Conservation (phyloP, 352 stramenopile species). For the Sclerospora graminicola region DNA sequence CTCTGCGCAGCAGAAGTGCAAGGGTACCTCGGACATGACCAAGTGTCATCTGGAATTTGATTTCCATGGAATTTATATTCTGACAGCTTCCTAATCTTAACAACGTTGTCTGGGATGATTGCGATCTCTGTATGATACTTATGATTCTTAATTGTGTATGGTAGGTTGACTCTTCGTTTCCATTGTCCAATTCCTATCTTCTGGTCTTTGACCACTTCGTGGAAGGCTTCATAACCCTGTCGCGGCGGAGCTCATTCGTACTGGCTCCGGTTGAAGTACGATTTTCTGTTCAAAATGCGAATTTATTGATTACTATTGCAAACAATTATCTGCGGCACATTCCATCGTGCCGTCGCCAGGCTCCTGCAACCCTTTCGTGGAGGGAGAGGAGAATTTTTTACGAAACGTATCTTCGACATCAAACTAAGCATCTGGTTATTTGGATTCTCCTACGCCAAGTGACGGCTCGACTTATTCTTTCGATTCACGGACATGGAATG, state of each 20-base stretch:
- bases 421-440: no score
- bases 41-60: slow-evolving; percentile 80
- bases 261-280: slow-evolving; percentile 72
- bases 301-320: slow-evolving; percentile 77
- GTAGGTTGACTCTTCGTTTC: slow-evolving; percentile 78
- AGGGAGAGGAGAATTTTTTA: no score
- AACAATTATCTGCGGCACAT: slow-evolving; percentile 68
- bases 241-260: slow-evolving; percentile 67
- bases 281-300: slow-evolving; percentile 79
- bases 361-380: slow-evolving; percentile 2
- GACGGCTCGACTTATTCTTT: slow-evolving; percentile 77
- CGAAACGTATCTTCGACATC: no score
- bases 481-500: slow-evolving; percentile 51
- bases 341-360: slow-evolving; percentile 10
- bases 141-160: slow-evolving; percentile 1
- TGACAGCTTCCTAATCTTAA: slow-evolving; percentile 76
- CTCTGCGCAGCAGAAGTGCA: slow-evolving; percentile 47
- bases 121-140: background rate
- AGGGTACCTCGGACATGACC: slow-evolving; percentile 44
- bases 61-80: slow-evolving; percentile 75
- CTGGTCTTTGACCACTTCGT: slow-evolving; percentile 79
- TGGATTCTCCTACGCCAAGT: no score
- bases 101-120: slow-evolving; percentile 16
- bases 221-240: slow-evolving; percentile 37
- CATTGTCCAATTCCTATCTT: slow-evolving; percentile 71